Evolutionary conservation across 371 early-diverging fungal genomes (phyloP).

Genomic region (Mucor ambiguus): DNA sequence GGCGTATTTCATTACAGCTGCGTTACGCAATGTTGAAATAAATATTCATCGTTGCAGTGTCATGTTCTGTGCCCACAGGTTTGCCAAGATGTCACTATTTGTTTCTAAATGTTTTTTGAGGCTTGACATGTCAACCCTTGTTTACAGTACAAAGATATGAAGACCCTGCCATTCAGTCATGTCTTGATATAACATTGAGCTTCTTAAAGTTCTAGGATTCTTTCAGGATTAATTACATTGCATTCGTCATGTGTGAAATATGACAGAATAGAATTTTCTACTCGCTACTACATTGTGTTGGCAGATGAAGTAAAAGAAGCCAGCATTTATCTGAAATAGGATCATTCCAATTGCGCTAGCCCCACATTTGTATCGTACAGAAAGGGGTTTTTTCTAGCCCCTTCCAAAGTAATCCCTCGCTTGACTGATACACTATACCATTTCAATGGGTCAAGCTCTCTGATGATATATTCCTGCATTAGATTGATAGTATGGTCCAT

Average conservation of each 20-base stretch:
- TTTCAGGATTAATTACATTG: not conserved
- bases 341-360: not conserved
- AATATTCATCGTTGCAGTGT: not conserved
- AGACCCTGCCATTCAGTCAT: not conserved
- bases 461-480: not conserved
- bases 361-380: not conserved
- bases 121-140: not conserved
- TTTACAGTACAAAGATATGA: not conserved
- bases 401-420: not conserved
- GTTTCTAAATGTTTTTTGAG: not conserved
- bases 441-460: not conserved
- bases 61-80: not conserved
- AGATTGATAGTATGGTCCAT: not conserved
- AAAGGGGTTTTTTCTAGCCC: not conserved
- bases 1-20: not conserved
- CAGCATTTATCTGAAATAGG: not conserved
- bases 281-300: not conserved
- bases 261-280: not conserved
- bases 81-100: not conserved
- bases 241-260: not conserved
- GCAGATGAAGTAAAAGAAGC: not conserved
- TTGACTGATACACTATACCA: not conserved
- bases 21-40: not conserved
- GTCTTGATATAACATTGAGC: not conserved
- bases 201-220: not conserved